phyloP scores from a whole-genome alignment of 441 rosid genomes.

The Pelargonium cotyledonis region DNA sequence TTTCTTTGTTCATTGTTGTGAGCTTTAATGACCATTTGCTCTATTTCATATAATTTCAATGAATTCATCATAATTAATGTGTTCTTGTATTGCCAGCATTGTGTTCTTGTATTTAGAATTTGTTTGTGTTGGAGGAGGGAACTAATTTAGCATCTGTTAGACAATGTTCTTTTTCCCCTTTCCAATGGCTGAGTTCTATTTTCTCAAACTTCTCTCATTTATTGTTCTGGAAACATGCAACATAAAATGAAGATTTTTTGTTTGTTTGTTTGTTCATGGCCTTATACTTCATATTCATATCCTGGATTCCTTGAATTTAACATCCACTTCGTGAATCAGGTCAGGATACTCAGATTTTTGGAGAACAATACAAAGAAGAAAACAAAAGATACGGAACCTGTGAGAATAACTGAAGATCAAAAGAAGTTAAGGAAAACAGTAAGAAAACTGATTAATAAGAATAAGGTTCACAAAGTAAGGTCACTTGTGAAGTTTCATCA shows the following conservation, averaged over 20 bases:
- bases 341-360: conserved; percentile 57
- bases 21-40: no score
- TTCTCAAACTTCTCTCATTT: no score
- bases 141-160: background rate
- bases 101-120: background rate
- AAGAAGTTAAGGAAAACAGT: conserved; percentile 57
- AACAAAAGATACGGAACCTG: conserved; percentile 25
- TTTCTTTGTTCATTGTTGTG: background rate
- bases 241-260: no score
- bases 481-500: conserved; percentile 49
- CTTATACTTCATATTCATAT: no score
- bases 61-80: background rate
- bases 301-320: background rate
- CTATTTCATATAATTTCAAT: no score
- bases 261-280: no score
- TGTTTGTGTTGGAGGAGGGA: background rate
- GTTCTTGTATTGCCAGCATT: background rate
- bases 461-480: conserved; percentile 54
- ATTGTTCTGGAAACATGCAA: no score
- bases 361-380: conserved; percentile 60
- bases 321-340: conserved; percentile 39
- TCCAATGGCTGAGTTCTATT: background rate
- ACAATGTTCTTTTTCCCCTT: background rate
- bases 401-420: conserved; percentile 34
- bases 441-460: conserved; percentile 49